Evolutionary conservation across 352 stramenopile genomes (phyloP).

Genomic region (Globisporangium ultimum): DNA sequence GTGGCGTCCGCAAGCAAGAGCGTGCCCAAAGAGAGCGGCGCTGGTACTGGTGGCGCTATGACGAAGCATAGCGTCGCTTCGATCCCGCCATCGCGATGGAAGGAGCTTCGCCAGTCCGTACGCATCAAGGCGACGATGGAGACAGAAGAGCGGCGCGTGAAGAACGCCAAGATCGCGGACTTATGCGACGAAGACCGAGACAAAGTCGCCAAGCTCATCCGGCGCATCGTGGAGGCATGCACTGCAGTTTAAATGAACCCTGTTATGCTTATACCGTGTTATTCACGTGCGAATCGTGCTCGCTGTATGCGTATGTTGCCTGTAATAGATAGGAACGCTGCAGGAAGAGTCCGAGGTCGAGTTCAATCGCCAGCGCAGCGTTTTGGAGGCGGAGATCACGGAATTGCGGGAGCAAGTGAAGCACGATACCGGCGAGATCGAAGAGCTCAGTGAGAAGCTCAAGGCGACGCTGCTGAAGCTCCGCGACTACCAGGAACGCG

Average conservation of each 20-base stretch:
- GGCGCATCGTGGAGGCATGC: conserved; percentile 63
- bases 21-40: conserved; percentile 11
- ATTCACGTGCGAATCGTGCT: background rate
- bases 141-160: conserved; percentile 11
- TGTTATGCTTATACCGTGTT: background rate
- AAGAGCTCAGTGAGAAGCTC: conserved; percentile 50
- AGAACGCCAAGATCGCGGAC: conserved; percentile 55
- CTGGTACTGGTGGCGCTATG: background rate
- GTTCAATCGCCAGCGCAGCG: conserved; percentile 31
- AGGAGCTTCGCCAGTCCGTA: conserved; percentile 62
- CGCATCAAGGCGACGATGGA: conserved; percentile 52
- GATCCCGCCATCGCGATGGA: conserved; percentile 49
- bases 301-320: background rate
- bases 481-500: conserved; percentile 50
- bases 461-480: conserved; percentile 34
- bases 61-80: conserved; percentile 1
- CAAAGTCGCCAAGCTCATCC: conserved; percentile 79
- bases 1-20: conserved; percentile 14
- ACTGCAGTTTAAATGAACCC: background rate
- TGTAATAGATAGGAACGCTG: conserved; percentile 32
- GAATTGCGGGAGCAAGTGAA: conserved; percentile 44
- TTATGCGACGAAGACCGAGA: conserved; percentile 72
- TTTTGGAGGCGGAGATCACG: conserved; percentile 46
- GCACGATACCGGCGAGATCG: conserved; percentile 41
- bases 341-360: conserved; percentile 58